Base-by-base conservation (phyloP, 352 stramenopile genomes). In the Pelagophyceae sp. region DNA sequence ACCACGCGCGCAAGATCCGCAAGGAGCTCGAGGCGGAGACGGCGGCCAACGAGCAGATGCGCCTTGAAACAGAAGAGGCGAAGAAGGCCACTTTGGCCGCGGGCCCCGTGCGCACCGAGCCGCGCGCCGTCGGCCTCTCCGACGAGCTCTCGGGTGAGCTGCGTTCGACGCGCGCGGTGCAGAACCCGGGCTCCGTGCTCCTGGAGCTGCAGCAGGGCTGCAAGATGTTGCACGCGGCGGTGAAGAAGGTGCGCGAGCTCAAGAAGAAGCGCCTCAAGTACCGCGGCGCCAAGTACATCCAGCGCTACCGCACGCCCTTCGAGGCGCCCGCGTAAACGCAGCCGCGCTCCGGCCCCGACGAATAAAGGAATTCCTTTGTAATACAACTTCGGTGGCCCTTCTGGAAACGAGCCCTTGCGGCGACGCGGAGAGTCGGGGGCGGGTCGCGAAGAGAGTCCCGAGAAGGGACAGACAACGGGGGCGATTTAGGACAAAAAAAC, bases 211-310 rank as follows among this genome's bases (percentile, higher is more conserved):
- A 71, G 15, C n/a, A 3, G 3, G 61, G 29, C 29, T 29, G 17
- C 61, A 29, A 17, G 29, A 6, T 6, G 61, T 1, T 27, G 1
- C 61, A 71, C 33, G 11, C 17, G 29, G 15, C 61, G n/a, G 27
- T 15, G 29, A 71, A 54, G 45, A 54, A 71, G 15, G n/a, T 27
- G n/a, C 6, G 3, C 27, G 29, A 35, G 61, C 61, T 31, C 15
- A 71, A 71, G 61, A 71, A 71, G 31, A 27, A 31, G 3, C 29
- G 33, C 29, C 15, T 71, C 61, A 71, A 71, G 61, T 71, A 71
- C 33, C 61, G 61, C 29, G 61, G 61, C 61, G 61, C 61, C 25
- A 11, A 27, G 11, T 35, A 35, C 25, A 29, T 67, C 25, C 25
- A 15, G 5, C 60, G 60, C 60, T 67, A 67, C 60, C 11, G 23